Conservation (phyloP, 768 basidiomycete genomes). For the Mycena belliarum region DNA sequence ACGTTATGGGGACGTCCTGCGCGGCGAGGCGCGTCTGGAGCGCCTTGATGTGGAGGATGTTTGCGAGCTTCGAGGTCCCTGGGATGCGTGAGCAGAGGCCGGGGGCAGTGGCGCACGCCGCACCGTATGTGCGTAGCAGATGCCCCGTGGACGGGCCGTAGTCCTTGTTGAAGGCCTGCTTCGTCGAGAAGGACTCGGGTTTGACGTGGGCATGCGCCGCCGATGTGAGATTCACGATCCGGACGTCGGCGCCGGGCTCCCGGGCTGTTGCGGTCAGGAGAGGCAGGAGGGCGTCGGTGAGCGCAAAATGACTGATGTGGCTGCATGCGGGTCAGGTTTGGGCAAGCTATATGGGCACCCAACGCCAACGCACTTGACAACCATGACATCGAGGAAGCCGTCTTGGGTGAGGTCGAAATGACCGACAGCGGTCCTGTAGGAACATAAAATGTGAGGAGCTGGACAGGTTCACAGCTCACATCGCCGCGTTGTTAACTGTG, state of each 20-base stretch:
- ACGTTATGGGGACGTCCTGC: constrained; percentile 27
- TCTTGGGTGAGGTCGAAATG: not conserved
- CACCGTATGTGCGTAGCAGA: constrained; percentile 16
- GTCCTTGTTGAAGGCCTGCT: constrained; percentile 21
- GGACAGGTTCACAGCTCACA: constrained; percentile 6
- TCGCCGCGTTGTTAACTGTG: constrained; percentile 27
- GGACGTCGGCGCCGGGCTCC: constrained; percentile 47
- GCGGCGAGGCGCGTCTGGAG: constrained; percentile 40
- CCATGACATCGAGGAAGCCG: constrained; percentile 21
- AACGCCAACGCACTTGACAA: constrained; percentile 22
- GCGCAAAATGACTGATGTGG: constrained; percentile 46
- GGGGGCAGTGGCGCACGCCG: too few relatives aligned
- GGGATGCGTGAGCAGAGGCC: not conserved
- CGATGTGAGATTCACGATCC: constrained; percentile 45
- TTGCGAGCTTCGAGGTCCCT: constrained; percentile 26
- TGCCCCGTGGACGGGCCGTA: not conserved
- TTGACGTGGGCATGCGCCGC: constrained; percentile 6
- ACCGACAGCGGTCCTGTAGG: too few relatives aligned
- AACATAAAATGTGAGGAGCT: too few relatives aligned
- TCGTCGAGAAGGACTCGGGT: constrained; percentile 12
- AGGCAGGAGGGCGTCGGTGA: constrained; percentile 51
- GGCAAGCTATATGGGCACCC: not conserved
- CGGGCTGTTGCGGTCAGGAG: constrained; percentile 45
- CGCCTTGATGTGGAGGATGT: constrained; percentile 36
- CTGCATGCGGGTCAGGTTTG: constrained; percentile 27